Base-by-base conservation (phyloP, 2,329 filamentous ascomycete genomes). In the Cercospora zeae-maydis region DNA sequence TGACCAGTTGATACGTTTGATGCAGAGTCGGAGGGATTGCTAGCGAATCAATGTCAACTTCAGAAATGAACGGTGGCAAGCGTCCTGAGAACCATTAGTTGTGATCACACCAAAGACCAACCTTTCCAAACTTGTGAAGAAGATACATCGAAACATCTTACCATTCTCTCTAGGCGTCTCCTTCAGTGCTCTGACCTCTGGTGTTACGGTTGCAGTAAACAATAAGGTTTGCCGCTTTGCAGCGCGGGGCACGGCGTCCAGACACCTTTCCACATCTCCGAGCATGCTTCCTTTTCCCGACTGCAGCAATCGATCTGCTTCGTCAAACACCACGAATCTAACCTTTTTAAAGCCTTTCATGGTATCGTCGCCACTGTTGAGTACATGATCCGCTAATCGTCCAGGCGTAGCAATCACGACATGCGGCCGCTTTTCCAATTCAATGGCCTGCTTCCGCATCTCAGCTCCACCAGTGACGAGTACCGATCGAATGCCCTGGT, bases 331-430 rank as follows among this genome's bases (percentile, higher is more conserved):
- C 2, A 98, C 90, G 75, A 91, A 93, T 62, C 86, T 87, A 27
- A 92, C 89, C 56, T 93, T 85, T 16, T 87, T 84, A 51, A 99
- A 80, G 0, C 92, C 93, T 63, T 87, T 87, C 63, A 96, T 86
- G 0, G 93, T 98, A 74, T 99, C 95, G 72, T 93, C 87, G 47
- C 95, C 95, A 14, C 93, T 98, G 1, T 87, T 93, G 39, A 88
- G 86, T 73, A 99, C 93, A 75, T 99, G 95, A 75, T 99, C 93
- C 16, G 95, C 95, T 21, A 99, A 82, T 45, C 95, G 86, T 16
- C 95, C 93, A 2, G 95, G 95, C 0, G 95, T 99, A 24, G 95
- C 93, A 73, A 99, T 95, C 49, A 99, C 90, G 57, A 99, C 81
- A 74, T 99, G 95, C 1, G 95, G 95, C 47, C 92, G 83, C 68